Conservation (phyloP, 805 yeast species). For the Lachancea sp. region DNA sequence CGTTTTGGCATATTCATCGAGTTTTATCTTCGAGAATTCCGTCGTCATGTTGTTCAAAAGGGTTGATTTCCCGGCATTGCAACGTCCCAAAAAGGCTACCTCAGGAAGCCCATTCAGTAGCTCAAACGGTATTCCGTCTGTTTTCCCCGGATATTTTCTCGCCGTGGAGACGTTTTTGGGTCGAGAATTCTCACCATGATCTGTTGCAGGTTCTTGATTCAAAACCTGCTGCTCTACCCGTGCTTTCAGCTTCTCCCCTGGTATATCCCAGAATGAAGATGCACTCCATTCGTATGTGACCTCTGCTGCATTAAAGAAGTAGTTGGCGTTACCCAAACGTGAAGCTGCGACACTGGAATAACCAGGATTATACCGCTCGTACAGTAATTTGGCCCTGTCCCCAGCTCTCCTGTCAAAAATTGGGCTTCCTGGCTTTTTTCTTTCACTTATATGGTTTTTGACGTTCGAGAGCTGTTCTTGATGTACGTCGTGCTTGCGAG, state of each 20-base stretch:
- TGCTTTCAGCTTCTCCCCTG: slow-evolving; percentile 30
- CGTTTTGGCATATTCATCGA: slow-evolving; percentile 43
- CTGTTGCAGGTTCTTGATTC: neutral
- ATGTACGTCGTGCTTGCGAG: neutral
- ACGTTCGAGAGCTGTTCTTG: too few relatives aligned
- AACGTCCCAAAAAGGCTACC: slow-evolving; percentile 67
- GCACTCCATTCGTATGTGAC: slow-evolving; percentile 57
- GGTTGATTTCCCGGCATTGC: slow-evolving; percentile 85
- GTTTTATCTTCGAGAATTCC: slow-evolving; percentile 28
- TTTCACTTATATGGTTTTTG: neutral
- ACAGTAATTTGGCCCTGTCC: neutral
- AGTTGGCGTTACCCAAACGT: slow-evolving; percentile 26
- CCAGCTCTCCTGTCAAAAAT: neutral
- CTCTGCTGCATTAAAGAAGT: slow-evolving; percentile 43
- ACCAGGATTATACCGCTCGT: slow-evolving; percentile 12
- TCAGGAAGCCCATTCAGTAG: slow-evolving; percentile 52
- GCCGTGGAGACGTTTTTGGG: slow-evolving; percentile 18
- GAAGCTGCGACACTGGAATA: slow-evolving; percentile 17
- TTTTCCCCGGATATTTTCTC: slow-evolving; percentile 23
- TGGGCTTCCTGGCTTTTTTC: neutral
- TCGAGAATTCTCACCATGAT: neutral
- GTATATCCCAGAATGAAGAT: slow-evolving; percentile 47
- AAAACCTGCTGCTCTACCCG: slow-evolving; percentile 10
- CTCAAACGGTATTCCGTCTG: slow-evolving; percentile 27
- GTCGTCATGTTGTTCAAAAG: slow-evolving; percentile 56